phyloP scores from a whole-genome alignment of 179 eudicot species.

The Sideroxylon spinosum region DNA sequence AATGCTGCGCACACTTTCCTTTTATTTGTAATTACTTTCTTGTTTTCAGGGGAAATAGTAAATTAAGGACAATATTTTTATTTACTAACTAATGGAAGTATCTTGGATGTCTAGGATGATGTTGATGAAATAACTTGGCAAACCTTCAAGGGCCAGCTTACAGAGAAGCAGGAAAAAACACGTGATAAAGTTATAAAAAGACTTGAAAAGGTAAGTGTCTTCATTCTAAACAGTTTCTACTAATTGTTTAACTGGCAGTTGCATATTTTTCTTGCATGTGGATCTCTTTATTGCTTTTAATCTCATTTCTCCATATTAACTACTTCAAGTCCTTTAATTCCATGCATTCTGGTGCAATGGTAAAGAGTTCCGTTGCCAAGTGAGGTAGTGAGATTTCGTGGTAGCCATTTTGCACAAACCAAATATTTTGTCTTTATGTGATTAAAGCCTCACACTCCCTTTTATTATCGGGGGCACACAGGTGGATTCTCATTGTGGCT shows the following conservation, averaged over 20 bases:
- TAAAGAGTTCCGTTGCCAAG: background rate
- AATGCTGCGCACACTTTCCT: background rate
- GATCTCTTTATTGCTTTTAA: background rate
- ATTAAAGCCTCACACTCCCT: background rate
- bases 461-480: background rate
- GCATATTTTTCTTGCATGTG: background rate
- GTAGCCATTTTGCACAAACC: background rate
- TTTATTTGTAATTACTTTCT: background rate
- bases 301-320: background rate
- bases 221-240: background rate
- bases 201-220: constrained; percentile 73
- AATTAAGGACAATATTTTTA: background rate
- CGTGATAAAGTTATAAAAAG: constrained; percentile 89
- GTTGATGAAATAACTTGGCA: constrained; percentile 94
- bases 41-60: background rate
- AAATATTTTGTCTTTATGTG: background rate
- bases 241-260: background rate
- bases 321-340: background rate
- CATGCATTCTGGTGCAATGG: background rate
- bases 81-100: constrained; percentile 10
- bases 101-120: constrained; percentile 55
- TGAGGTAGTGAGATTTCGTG: background rate
- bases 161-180: constrained; percentile 96
- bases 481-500: too few relatives aligned
- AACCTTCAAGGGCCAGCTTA: constrained; percentile 91